A percentile compares a stretch with the other conserved stretches of the same genome.
Evolutionary conservation across 2,329 filamentous ascomycete species (phyloP).

Genomic region (Hymenoscyphus infarciens): DNA sequence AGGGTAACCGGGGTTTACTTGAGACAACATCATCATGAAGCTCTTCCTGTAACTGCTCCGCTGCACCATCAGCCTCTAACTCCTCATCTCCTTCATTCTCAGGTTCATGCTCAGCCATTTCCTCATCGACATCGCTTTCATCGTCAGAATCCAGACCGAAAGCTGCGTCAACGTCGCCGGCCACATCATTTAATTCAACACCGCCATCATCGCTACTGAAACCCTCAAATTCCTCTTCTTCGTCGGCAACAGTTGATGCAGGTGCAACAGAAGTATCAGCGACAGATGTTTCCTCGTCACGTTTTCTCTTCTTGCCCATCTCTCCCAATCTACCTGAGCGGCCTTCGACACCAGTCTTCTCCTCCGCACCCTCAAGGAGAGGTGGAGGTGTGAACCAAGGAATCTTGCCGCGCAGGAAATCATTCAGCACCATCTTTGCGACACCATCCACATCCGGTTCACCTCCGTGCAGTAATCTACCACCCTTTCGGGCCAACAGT

Average conservation of each 20-base stretch:
- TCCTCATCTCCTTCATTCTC: constrained; percentile 15
- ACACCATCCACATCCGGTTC: constrained; percentile 93
- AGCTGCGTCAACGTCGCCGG: constrained; percentile 31
- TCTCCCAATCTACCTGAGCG: constrained; percentile 78
- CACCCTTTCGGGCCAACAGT: constrained; percentile 79
- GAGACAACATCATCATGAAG: constrained; percentile 25
- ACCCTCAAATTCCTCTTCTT: constrained; percentile 44
- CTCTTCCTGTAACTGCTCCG: constrained; percentile 33
- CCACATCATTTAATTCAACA: constrained; percentile 29
- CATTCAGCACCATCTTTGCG: constrained; percentile 94
- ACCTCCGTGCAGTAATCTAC: constrained; percentile 83
- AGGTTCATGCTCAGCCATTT: constrained; percentile 39
- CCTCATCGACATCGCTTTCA: constrained; percentile 40
- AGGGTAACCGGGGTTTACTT: constrained; percentile 17
- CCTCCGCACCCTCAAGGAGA: constrained; percentile 47
- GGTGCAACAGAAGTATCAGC: constrained; percentile 39
- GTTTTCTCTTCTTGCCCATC: constrained; percentile 78
- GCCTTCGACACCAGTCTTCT: constrained; percentile 57
- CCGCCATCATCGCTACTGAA: constrained; percentile 43
- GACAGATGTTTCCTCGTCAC: constrained; percentile 47
- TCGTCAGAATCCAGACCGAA: constrained; percentile 36
- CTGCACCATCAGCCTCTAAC: constrained; percentile 27
- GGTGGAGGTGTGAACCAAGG: constrained; percentile 93
- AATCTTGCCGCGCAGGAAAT: constrained; percentile 91
- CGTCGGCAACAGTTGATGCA: constrained; percentile 31